Conservation (phyloP, 2,329 filamentous ascomycete species). For the Chaetomium olivaceum region DNA sequence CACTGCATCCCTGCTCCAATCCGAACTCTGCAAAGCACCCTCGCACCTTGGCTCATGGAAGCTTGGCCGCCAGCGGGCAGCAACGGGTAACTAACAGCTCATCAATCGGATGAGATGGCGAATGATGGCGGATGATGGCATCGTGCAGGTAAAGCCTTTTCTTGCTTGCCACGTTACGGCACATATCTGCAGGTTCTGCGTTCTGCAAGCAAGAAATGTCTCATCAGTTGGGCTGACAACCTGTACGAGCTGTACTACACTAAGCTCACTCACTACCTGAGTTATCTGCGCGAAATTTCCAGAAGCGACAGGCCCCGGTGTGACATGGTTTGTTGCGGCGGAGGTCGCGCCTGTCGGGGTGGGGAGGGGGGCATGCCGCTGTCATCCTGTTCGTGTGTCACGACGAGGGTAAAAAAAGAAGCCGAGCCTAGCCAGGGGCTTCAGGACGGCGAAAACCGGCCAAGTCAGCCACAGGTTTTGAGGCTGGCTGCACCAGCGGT, state of each 20-base stretch:
- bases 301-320: not conserved
- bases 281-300: constrained; percentile 3
- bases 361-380: constrained; percentile 4
- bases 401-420: not conserved
- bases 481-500: constrained; percentile 12
- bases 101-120: constrained; percentile 17
- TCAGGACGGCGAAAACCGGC: not conserved
- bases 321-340: not conserved
- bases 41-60: not conserved
- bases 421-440: not conserved
- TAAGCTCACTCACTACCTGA: too few relatives aligned
- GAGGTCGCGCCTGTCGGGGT: not conserved
- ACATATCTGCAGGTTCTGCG: constrained; percentile 1
- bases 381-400: constrained; percentile 7
- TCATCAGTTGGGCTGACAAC: not conserved
- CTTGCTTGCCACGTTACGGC: constrained; percentile 23
- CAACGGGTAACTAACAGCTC: constrained; percentile 21
- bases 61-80: constrained; percentile 5
- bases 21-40: constrained; percentile 4
- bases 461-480: not conserved
- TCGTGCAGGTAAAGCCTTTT: constrained; percentile 15
- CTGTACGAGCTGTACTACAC: too few relatives aligned
- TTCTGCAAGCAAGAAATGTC: not conserved
- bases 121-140: constrained; percentile 12
- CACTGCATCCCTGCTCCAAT: constrained; percentile 17